These are phyloP conservation scores for Leccinum disarticulatum DNA, from an alignment of 768 basidiomycete genomes.

Conservation along the genomic window DNA sequence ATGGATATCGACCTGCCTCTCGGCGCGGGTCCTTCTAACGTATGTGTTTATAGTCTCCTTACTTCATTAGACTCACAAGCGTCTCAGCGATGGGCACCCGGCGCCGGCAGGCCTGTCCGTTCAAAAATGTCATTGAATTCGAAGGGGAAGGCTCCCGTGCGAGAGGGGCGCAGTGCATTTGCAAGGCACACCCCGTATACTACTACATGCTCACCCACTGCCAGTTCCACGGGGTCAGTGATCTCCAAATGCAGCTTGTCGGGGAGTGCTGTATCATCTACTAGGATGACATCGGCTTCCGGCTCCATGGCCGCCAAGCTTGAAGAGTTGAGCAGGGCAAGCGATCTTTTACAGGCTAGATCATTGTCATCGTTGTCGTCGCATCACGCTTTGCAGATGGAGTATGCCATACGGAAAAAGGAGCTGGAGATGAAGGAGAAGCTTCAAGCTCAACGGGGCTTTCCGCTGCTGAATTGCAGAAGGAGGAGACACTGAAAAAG, in stretches of 20 bases:
- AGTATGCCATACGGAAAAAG: constrained; percentile 1
- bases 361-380: neutral
- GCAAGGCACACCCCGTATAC: neutral
- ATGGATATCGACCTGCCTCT: no score
- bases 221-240: neutral
- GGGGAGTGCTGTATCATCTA: neutral
- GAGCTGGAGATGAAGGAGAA: neutral
- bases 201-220: neutral
- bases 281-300: neutral
- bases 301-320: neutral
- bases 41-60: neutral
- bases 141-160: neutral
- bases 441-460: neutral
- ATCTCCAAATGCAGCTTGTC: neutral
- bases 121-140: neutral
- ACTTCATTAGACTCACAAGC: neutral
- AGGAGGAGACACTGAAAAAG: no score
- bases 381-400: neutral
- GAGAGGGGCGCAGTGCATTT: neutral
- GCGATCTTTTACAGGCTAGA: neutral
- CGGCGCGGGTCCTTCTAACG: no score
- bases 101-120: neutral
- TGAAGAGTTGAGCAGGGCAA: constrained; percentile 2
- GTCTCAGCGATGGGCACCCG: neutral
- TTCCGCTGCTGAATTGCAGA: no score